These are phyloP conservation scores for Cucurbita maxima DNA, from an alignment of 306 rosid genomes.

Conservation along the genomic window DNA sequence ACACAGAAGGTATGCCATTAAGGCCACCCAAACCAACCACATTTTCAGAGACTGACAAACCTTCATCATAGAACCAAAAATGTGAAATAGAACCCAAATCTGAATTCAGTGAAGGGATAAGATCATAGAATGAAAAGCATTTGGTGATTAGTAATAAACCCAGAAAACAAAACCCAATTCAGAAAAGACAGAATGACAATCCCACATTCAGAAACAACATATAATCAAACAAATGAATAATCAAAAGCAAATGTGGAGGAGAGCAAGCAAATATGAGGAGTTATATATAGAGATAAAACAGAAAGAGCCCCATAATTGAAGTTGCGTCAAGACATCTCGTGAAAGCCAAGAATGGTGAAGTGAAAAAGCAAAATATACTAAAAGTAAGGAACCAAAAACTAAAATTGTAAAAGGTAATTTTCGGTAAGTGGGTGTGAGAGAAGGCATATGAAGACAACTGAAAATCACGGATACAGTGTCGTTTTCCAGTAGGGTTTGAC, in stretches of 20 bases:
- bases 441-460: not conserved
- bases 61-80: constrained; percentile 21
- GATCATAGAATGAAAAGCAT: not conserved
- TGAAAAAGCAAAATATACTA: constrained; percentile 1
- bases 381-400: not conserved
- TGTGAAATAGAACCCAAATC: not conserved
- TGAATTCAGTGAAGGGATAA: not conserved
- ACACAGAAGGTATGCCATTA: constrained; percentile 15
- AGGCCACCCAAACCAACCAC: not conserved
- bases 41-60: constrained; percentile 8
- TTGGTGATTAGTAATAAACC: not conserved
- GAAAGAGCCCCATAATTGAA: constrained; percentile 2
- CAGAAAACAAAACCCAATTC: not conserved
- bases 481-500: constrained; percentile 12
- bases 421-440: not conserved
- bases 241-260: constrained; percentile 3
- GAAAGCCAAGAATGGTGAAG: constrained; percentile 25
- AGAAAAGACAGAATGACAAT: not conserved
- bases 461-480: constrained; percentile 24
- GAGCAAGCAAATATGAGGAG: constrained; percentile 14
- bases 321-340: constrained; percentile 23
- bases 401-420: not conserved
- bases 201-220: not conserved
- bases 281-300: constrained; percentile 1
- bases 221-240: not conserved